phyloP scores from a whole-genome alignment of 768 basidiomycete genomes.

The Podaxis mareebaensis region DNA sequence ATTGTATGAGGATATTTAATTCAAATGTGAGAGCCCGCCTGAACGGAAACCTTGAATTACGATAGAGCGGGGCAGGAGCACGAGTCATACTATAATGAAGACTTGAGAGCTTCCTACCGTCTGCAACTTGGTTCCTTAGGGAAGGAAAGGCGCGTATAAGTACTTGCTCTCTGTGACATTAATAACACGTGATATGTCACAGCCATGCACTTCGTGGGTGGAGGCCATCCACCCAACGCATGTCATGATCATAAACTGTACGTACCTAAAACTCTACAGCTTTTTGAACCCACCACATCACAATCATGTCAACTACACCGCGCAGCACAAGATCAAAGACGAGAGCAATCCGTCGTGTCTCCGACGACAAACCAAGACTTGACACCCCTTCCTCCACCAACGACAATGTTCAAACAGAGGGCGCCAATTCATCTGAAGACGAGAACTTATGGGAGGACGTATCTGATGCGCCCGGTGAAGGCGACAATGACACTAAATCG shows the following conservation, averaged over 20 bases:
- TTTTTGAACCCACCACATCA: neutral
- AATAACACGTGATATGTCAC: neutral
- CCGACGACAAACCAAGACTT: conserved; percentile 1
- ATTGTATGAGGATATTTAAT: no score
- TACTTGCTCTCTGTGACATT: neutral
- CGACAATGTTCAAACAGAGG: conserved; percentile 36
- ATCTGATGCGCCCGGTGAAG: neutral
- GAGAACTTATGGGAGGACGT: conserved; percentile 13
- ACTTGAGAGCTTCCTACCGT: no score
- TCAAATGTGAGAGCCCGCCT: no score
- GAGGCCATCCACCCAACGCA: conserved; percentile 2
- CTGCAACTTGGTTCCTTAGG: no score
- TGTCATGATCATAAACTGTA: neutral
- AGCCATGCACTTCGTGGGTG: neutral
- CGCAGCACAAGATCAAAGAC: conserved; percentile 18
- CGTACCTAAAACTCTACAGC: neutral
- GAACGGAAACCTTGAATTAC: no score
- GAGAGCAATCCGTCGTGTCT: neutral
- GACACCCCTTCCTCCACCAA: conserved; percentile 1
- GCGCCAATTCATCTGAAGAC: conserved; percentile 5
- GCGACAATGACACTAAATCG: neutral
- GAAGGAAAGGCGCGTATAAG: neutral
- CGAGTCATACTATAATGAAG: no score
- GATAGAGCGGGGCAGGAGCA: no score
- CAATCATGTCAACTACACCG: conserved; percentile 5